Evolutionary conservation across 805 yeast genomes (phyloP).

Genomic region (Metschnikowia similis): DNA sequence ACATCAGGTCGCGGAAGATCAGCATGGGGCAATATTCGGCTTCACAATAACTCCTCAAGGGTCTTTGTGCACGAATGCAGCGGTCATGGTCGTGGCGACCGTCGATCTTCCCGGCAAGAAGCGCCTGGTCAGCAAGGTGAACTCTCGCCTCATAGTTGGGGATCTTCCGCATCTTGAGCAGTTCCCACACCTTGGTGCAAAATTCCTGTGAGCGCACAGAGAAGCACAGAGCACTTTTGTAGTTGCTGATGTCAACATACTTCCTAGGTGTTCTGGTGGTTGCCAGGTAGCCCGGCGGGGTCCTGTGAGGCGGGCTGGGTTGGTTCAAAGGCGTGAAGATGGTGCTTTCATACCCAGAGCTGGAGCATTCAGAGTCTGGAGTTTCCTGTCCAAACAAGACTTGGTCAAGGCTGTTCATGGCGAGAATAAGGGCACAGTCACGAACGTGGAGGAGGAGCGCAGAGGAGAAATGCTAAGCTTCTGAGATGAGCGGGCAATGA

Average conservation of each 20-base stretch:
- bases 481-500: not conserved
- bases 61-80: slow-evolving; percentile 2
- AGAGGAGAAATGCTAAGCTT: not conserved
- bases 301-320: not conserved
- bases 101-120: not conserved
- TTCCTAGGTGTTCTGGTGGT: not conserved
- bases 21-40: not conserved
- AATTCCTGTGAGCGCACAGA: not conserved
- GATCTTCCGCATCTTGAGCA: not conserved
- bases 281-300: not conserved
- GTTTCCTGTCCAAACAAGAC: not conserved
- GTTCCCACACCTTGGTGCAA: not conserved
- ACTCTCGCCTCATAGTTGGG: not conserved
- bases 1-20: not conserved
- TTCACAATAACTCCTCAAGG: not conserved
- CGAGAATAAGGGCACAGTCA: not conserved
- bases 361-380: not conserved
- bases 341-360: not conserved
- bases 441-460: too few relatives aligned
- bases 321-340: not conserved
- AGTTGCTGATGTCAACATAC: not conserved
- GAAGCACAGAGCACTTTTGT: not conserved
- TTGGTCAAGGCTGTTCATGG: not conserved
- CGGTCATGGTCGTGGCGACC: not conserved
- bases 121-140: not conserved